A percentile compares a stretch with the other conserved stretches of the same genome.
Conservation (phyloP, 305 asterid species). For the Ilex paraguariensis region DNA sequence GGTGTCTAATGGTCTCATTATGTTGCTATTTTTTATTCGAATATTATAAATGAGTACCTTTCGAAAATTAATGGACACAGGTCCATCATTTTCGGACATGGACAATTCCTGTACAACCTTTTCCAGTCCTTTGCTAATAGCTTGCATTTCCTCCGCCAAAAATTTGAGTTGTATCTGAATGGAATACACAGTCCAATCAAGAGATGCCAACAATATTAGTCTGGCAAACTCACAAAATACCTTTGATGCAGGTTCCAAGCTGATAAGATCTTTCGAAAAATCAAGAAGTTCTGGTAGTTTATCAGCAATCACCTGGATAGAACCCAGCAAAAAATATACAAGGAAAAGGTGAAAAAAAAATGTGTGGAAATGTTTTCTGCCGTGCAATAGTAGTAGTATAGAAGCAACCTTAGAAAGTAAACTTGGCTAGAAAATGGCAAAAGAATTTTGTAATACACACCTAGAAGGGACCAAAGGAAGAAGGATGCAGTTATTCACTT, state of each 20-base stretch:
- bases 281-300: conserved; percentile 89
- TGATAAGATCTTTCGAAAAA: conserved; percentile 76
- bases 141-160: conserved; percentile 98
- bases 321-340: conserved; percentile 2
- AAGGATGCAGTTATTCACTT: too few relatives aligned
- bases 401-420: too few relatives aligned
- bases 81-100: conserved; percentile 83
- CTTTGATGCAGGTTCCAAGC: conserved; percentile 84
- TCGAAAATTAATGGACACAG: conserved; percentile 61
- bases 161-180: conserved; percentile 76
- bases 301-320: conserved; percentile 69
- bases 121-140: conserved; percentile 91
- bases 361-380: too few relatives aligned
- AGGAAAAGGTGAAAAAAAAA: neutral
- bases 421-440: too few relatives aligned
- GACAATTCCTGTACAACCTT: conserved; percentile 85
- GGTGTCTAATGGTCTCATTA: too few relatives aligned
- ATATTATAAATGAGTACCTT: conserved; percentile 41
- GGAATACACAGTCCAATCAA: conserved; percentile 21
- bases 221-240: conserved; percentile 24
- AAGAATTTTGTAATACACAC: too few relatives aligned
- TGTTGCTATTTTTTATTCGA: too few relatives aligned
- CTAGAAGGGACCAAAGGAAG: too few relatives aligned
- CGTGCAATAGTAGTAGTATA: too few relatives aligned
- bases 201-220: conserved; percentile 15